Base-by-base conservation (phyloP, 192 early-diverging fungal genomes). In the Entomortierella chlamydospora region DNA sequence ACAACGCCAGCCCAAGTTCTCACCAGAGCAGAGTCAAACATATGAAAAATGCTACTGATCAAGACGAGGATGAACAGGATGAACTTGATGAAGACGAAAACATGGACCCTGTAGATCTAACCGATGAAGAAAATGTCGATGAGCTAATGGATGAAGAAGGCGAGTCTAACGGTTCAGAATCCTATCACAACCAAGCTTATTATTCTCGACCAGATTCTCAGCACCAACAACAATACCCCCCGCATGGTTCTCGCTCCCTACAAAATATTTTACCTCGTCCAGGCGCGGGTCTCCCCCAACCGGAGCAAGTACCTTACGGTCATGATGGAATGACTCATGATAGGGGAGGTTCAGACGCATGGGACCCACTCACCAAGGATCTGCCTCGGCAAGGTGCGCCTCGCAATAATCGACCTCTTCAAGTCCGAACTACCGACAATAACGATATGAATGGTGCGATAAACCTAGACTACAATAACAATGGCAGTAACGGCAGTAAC, bases 61-160 rank as follows among this genome's bases (percentile, higher is more conserved):
- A 55, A 12, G 37, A 53, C 9, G 69, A 57, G 41, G 42, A 34
- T 13, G 62, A 64, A 30, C 29, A 29, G 22, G 67, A 69, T 39
- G 67, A 69, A 0, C 57, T 60, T 42, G 59, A 55, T 18, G 58
- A 70, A 23, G 47, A 60, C 26, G 68, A 70, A 20, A 31, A 42
- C 2, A n/a, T n/a, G 20, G 33, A 34, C 0, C n/a, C 26, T 22
- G 33, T 54, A 8, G 64, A 56, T 13, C 10, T 17, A 25, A 39
- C 9, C 23, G 50, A 52, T 7, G 57, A 69, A 42, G 67, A 69
- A 17, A 69, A 69, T 31, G 37, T 69, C 13, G 67, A 69, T 22
- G 67, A 69, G 49, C 67, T 69, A 2, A 69, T 69, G 70, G 70
- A 72, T 28, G 70, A 72, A 31, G 70, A 29, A 20, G 55, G 34